phyloP scores from a whole-genome alignment of 192 early-diverging fungal genomes.

The Allomyces arbusculus region DNA sequence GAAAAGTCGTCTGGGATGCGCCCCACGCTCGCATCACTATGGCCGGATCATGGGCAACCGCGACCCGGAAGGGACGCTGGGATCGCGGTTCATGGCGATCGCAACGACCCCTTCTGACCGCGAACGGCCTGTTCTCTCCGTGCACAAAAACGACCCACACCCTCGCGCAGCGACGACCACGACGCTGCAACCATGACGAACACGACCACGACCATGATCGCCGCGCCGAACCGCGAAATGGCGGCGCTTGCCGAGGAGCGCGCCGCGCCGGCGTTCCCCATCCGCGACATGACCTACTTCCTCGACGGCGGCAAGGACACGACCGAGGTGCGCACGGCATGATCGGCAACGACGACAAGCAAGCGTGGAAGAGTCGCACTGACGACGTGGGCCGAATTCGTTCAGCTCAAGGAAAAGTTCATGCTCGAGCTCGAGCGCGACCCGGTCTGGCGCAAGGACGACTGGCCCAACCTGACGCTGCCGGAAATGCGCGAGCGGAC shows the following conservation, averaged over 20 bases:
- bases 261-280: conserved; percentile 45
- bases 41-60: conserved; percentile 3
- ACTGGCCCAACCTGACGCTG: conserved; percentile 58
- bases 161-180: no score
- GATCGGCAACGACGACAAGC: no score
- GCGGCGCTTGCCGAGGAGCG: conserved; percentile 50
- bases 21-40: conserved; percentile 1
- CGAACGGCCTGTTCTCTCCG: no score
- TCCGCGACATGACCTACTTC: conserved; percentile 60
- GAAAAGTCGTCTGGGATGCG: not conserved
- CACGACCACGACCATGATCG: not conserved
- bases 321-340: conserved; percentile 15
- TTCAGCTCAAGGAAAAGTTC: conserved; percentile 49
- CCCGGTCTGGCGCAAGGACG: conserved; percentile 55
- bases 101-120: no score
- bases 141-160: no score
- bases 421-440: conserved; percentile 74
- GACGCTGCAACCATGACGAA: no score
- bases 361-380: no score
- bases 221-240: conserved; percentile 9
- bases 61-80: no score
- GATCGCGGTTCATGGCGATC: no score
- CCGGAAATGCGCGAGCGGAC: conserved; percentile 57
- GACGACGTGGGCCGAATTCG: not conserved
- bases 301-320: conserved; percentile 53